A percentile compares a stretch with the other conserved stretches of the same genome.
These are phyloP conservation scores for Panicum miliaceum DNA, from an alignment of 176 grass and related monocot genomes.

Conservation along the genomic window DNA sequence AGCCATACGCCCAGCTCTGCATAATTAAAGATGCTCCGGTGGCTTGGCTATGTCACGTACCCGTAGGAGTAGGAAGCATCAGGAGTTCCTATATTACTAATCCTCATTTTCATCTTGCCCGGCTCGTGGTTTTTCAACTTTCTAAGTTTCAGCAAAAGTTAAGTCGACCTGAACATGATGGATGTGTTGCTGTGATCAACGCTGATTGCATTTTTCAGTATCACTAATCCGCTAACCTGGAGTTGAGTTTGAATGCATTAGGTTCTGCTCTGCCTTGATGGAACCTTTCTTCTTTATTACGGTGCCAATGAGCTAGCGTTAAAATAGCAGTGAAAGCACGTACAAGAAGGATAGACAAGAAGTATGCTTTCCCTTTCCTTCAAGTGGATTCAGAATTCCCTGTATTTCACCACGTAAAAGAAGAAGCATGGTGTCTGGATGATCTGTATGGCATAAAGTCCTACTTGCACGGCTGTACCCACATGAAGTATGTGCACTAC, in stretches of 20 bases:
- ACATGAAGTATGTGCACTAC: background rate
- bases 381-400: background rate
- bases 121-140: background rate
- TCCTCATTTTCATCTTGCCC: background rate
- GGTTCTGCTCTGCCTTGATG: too few relatives aligned
- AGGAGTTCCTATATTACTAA: background rate
- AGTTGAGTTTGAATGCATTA: background rate
- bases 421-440: background rate
- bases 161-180: background rate
- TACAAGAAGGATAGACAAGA: background rate
- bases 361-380: background rate
- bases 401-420: background rate
- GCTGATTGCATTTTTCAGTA: background rate
- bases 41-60: background rate
- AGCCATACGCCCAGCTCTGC: too few relatives aligned
- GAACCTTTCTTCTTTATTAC: too few relatives aligned
- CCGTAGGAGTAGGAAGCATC: background rate
- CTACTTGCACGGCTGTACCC: slow-evolving; percentile 3
- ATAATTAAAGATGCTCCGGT: background rate
- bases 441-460: background rate
- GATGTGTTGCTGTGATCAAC: too few relatives aligned
- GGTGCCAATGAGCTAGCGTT: too few relatives aligned
- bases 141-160: background rate
- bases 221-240: background rate
- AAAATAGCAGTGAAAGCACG: background rate